Base-by-base conservation (phyloP, 345 rosid genomes). In the Aquilaria malaccensis region DNA sequence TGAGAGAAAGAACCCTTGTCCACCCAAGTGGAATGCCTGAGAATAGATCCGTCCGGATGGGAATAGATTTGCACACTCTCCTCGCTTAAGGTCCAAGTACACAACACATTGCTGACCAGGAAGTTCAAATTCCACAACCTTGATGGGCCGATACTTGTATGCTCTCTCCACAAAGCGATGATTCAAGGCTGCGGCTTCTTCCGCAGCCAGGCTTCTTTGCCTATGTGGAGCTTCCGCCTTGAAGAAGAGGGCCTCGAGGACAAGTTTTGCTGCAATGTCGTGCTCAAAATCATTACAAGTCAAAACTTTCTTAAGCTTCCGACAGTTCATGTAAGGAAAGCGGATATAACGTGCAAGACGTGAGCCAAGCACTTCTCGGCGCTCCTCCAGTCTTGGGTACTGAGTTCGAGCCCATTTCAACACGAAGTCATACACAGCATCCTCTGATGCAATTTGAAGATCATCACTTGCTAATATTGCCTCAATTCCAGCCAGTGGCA, bases 401-500 rank as follows among this genome's bases (percentile, higher is more conserved):
- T 89, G 86, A 9, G 60, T 59, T 55, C 83, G 77, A n/a, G 82
- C 78, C 98, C 97, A 89, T 73, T 72, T 80, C 67, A 87, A 80
- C 57, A 80, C 84, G 63, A 85, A 51, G 37, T 89, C 96, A 68
- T 87, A 85, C 30, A 87, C 74, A 69, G 73, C 69, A 70, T 93
- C 96, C 72, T 93, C 97, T 48, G 96, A 87, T 10, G 74, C 73
- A 47, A 87, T 74, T 60, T 75, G 79, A 41, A 93, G 81, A 70
- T 79, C 82, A 68, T 84, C 84, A 57, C 91, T 85, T 57, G 83
- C 72, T 58, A 93, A 71, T 58, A 93, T 80, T n/a, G 86, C 87
- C 84, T 82, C 89, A 22, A 92, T 66, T 58, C 93, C 95, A 63
- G 83, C 81, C 61, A 92, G 68, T 30, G 98, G 95, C 80, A 92